These are phyloP conservation scores for Taxawa tesnikishii DNA, from an alignment of 2,329 filamentous ascomycete genomes.

Conservation along the genomic window DNA sequence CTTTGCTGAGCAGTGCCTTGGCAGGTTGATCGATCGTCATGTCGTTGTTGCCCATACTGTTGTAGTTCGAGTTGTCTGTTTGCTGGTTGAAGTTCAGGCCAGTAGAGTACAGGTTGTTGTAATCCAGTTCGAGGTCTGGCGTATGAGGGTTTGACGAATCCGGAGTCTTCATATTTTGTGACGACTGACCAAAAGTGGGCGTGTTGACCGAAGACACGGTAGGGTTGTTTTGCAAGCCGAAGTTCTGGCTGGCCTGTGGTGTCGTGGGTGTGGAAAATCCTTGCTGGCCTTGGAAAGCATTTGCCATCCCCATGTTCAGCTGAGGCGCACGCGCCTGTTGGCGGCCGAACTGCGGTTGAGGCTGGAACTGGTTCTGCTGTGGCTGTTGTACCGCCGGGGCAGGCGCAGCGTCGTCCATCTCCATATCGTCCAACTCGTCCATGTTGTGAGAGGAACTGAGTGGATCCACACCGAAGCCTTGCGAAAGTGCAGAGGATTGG, in stretches of 20 bases:
- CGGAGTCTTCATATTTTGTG: conserved; percentile 47
- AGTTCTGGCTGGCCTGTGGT: conserved; percentile 54
- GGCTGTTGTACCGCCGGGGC: conserved; percentile 35
- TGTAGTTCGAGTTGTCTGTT: conserved; percentile 32
- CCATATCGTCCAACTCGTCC: conserved; percentile 77
- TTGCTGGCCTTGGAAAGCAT: conserved; percentile 54
- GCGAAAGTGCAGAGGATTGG: conserved; percentile 7
- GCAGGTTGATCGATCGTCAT: conserved; percentile 77
- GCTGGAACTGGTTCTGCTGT: conserved; percentile 28
- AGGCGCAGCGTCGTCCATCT: conserved; percentile 74
- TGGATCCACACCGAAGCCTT: conserved; percentile 6
- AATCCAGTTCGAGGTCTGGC: conserved; percentile 53
- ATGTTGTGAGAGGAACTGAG: conserved; percentile 8
- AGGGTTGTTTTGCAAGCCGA: conserved; percentile 80
- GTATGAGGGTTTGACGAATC: conserved; percentile 59
- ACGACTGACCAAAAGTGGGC: conserved; percentile 69
- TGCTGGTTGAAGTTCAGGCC: conserved; percentile 19
- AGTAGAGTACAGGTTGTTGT: conserved; percentile 23
- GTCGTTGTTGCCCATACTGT: conserved; percentile 44
- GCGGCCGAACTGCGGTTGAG: conserved; percentile 39
- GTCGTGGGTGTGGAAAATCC: conserved; percentile 72
- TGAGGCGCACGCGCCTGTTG: conserved; percentile 50
- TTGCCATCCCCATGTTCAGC: conserved; percentile 70
- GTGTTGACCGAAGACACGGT: conserved; percentile 97
- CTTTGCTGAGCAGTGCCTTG: conserved; percentile 77